Base-by-base conservation (phyloP, 805 yeast genomes). In the Candida gorgasii region DNA sequence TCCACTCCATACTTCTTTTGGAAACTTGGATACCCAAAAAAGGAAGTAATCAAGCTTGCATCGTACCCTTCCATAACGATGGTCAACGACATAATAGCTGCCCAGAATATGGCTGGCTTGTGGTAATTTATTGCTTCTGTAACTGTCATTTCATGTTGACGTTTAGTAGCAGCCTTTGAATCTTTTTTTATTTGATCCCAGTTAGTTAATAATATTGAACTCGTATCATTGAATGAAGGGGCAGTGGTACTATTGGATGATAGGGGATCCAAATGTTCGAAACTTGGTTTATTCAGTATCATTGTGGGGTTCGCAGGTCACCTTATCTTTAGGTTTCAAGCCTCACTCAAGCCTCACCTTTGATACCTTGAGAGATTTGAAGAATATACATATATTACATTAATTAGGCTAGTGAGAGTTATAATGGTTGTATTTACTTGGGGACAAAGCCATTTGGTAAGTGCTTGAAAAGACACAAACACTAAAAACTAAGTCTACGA, bases 31-130 rank as follows among this genome's bases (percentile, higher is more conserved):
- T 59, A 54, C 50, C 65, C 54, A 54, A 59, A 57, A 62, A 69
- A 55, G 46, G 68, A 51, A 59, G 65, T 47, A 51, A 72, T 54
- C 40, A 75, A 54, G 37, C 61, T 63, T 9, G 7, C 17, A 43
- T 67, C 72, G 49, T 64, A 67, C 28, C 71, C 72, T 47, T 67
- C 72, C 71, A 67, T 67, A 30, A 67, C 52, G 49, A 71, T 56
- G 19, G 70, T 69, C 7, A 69, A 49, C 6, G 75, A 62, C 39
- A 75, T 57, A 32, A 72, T 51, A n/a, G 69, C 46, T 2, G 78
- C 70, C 80, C 80, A 76, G 46, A 61, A 43, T 4, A 57, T 55
- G 3, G 73, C 69, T 33, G 51, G 56, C 15, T 69, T 72, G 50
- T 69, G 68, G 11, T 59, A 55, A 43, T 52, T 60, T n/a, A 70